Percentiles rank a stretch among this genome's conserved stretches.
These are phyloP conservation scores for Adansonia gregorii DNA, from an alignment of 441 rosid species.

Conservation along the genomic window DNA sequence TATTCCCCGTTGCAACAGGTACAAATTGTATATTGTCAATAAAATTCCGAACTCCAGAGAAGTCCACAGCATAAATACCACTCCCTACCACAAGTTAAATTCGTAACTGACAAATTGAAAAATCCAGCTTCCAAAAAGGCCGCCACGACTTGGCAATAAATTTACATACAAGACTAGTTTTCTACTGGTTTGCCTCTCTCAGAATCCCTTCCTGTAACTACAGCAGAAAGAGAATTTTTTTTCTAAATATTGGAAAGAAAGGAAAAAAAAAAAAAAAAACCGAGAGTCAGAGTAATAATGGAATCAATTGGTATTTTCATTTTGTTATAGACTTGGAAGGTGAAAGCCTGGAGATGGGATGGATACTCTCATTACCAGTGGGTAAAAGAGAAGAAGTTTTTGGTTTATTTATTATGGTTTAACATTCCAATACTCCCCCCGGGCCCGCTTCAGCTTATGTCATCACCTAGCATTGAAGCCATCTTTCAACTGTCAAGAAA, in stretches of 20 bases:
- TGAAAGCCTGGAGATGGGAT: constrained; percentile 27
- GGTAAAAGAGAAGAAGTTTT: constrained; percentile 21
- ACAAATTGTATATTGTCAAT: not conserved
- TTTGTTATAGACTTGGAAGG: constrained; percentile 7
- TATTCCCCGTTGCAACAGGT: constrained; percentile 27
- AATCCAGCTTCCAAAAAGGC: not conserved
- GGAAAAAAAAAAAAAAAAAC: too few relatives aligned
- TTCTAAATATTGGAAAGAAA: not conserved
- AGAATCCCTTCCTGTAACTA: not conserved
- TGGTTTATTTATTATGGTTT: constrained; percentile 19
- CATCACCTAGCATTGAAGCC: too few relatives aligned
- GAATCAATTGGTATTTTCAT: constrained; percentile 15
- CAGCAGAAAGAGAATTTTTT: not conserved
- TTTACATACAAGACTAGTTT: not conserved
- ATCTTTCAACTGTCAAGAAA: too few relatives aligned
- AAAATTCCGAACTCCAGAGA: not conserved
- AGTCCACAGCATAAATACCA: too few relatives aligned
- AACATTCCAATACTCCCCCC: too few relatives aligned
- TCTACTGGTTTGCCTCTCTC: too few relatives aligned
- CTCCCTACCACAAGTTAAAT: not conserved
- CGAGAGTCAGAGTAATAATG: not conserved
- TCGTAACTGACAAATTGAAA: constrained; percentile 19
- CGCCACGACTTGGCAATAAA: not conserved
- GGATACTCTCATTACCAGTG: constrained; percentile 30
- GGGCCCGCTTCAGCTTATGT: too few relatives aligned